Evolutionary conservation across 805 yeast genomes (phyloP).

Genomic region (Tetrapisispora arboricola): DNA sequence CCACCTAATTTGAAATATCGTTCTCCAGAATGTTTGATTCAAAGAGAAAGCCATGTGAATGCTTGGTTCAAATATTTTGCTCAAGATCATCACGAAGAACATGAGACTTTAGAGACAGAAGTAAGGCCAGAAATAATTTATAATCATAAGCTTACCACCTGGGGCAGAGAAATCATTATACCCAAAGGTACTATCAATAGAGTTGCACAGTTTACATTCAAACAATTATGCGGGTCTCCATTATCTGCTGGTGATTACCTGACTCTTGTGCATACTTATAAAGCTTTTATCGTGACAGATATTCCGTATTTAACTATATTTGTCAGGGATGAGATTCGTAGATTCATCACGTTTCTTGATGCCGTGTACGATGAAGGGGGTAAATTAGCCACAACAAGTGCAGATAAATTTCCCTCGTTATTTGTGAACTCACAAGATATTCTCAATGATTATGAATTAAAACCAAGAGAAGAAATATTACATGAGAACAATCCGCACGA

Average conservation of each 20-base stretch:
- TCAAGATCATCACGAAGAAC: slow-evolving; percentile 37
- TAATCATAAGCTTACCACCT: slow-evolving; percentile 43
- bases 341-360: slow-evolving; percentile 90
- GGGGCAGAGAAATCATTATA: slow-evolving; percentile 79
- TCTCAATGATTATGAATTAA: slow-evolving; percentile 30
- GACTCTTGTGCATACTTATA: slow-evolving; percentile 64
- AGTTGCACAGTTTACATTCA: slow-evolving; percentile 85
- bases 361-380: slow-evolving; percentile 92
- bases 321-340: slow-evolving; percentile 72
- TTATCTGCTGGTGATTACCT: slow-evolving; percentile 92
- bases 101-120: slow-evolving; percentile 8
- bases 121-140: slow-evolving; percentile 10
- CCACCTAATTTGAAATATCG: slow-evolving; percentile 47
- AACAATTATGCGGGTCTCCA: slow-evolving; percentile 77
- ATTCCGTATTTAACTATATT: slow-evolving; percentile 76
- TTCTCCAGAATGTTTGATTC: slow-evolving; percentile 39
- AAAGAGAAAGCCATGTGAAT: slow-evolving; percentile 51
- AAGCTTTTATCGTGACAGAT: slow-evolving; percentile 80
- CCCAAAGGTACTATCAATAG: slow-evolving; percentile 67
- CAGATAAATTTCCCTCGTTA: slow-evolving; percentile 70
- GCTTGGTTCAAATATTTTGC: slow-evolving; percentile 76
- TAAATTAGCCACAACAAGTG: slow-evolving; percentile 79
- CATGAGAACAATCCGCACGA: slow-evolving; percentile 20
- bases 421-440: slow-evolving; percentile 73
- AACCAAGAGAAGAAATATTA: slow-evolving; percentile 3